phyloP scores from a whole-genome alignment of 108 stramenopile species.

The Cyclotella distinguenda region DNA sequence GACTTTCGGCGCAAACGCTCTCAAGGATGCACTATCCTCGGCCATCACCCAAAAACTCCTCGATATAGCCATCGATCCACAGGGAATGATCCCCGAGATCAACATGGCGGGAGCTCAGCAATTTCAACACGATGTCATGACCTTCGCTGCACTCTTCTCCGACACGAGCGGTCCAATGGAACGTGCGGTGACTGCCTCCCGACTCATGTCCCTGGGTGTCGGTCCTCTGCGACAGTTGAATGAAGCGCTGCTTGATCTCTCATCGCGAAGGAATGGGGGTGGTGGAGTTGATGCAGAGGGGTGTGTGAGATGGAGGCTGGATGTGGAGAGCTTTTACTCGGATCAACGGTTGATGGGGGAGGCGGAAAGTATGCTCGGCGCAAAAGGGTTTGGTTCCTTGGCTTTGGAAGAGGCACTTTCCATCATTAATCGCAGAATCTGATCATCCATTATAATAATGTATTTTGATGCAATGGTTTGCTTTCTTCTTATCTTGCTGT shows the following conservation, averaged over 20 bases:
- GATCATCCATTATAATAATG: no score
- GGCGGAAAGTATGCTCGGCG: slow-evolving; percentile 65
- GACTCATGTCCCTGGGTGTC: slow-evolving; percentile 56
- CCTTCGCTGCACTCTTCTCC: slow-evolving; percentile 21
- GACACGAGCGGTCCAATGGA: slow-evolving; percentile 35
- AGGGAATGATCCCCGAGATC: slow-evolving; percentile 67
- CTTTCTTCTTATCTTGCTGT: no score
- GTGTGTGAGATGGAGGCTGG: slow-evolving; percentile 16
- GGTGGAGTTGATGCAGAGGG: not conserved
- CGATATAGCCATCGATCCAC: slow-evolving; percentile 70
- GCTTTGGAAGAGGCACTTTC: slow-evolving; percentile 69
- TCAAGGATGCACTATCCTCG: slow-evolving; percentile 35
- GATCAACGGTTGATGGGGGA: slow-evolving; percentile 66
- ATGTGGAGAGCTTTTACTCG: slow-evolving; percentile 48
- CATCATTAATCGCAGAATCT: slow-evolving; percentile 60
- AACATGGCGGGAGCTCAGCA: slow-evolving; percentile 37
- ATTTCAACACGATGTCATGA: slow-evolving; percentile 39
- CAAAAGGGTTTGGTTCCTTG: slow-evolving; percentile 58
- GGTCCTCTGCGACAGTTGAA: slow-evolving; percentile 35
- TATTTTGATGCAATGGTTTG: no score
- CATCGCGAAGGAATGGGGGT: slow-evolving; percentile 12
- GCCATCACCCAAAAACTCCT: slow-evolving; percentile 62
- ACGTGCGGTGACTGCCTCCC: slow-evolving; percentile 38
- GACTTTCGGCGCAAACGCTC: slow-evolving; percentile 22
- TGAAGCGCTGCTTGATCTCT: slow-evolving; percentile 55